Evolutionary conservation across 2,329 filamentous ascomycete genomes (phyloP).

Genomic region (Orbilia blumenaviensis): DNA sequence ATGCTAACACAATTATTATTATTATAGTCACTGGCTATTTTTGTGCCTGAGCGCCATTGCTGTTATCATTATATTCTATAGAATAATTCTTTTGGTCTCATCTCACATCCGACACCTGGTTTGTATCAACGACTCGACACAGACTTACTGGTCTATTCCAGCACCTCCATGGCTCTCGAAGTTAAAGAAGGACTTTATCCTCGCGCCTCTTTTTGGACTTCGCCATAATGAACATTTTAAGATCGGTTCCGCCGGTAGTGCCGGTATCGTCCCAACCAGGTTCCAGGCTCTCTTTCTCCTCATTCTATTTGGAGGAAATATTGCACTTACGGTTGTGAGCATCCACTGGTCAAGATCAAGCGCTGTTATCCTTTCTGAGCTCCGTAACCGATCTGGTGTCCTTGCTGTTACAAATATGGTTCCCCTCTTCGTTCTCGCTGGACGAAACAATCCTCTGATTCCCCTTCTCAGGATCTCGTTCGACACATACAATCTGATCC

Average conservation of each 20-base stretch:
- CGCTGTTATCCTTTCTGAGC: constrained; percentile 63
- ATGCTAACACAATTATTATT: not conserved
- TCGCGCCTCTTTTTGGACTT: constrained; percentile 76
- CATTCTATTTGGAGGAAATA: constrained; percentile 75
- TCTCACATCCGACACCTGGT: constrained; percentile 45
- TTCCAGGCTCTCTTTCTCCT: constrained; percentile 76
- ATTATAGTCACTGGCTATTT: constrained; percentile 43
- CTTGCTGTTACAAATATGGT: constrained; percentile 80
- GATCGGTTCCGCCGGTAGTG: constrained; percentile 73
- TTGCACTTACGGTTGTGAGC: constrained; percentile 77
- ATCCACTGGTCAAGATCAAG: constrained; percentile 69
- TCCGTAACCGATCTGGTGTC: constrained; percentile 75
- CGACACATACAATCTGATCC: constrained; percentile 82
- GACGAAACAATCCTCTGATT: constrained; percentile 81
- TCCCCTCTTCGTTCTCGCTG: constrained; percentile 77
- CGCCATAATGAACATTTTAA: constrained; percentile 80
- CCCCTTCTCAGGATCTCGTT: constrained; percentile 76
- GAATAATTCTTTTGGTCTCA: constrained; percentile 17
- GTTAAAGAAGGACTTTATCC: constrained; percentile 73
- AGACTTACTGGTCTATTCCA: constrained; percentile 42
- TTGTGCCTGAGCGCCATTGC: constrained; percentile 21
- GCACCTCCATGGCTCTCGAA: constrained; percentile 33
- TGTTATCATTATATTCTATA: constrained; percentile 27
- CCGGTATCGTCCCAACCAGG: constrained; percentile 81
- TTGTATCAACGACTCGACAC: constrained; percentile 45